Base-by-base conservation (phyloP, 352 stramenopile species). In the Globisporangium spiculum region DNA sequence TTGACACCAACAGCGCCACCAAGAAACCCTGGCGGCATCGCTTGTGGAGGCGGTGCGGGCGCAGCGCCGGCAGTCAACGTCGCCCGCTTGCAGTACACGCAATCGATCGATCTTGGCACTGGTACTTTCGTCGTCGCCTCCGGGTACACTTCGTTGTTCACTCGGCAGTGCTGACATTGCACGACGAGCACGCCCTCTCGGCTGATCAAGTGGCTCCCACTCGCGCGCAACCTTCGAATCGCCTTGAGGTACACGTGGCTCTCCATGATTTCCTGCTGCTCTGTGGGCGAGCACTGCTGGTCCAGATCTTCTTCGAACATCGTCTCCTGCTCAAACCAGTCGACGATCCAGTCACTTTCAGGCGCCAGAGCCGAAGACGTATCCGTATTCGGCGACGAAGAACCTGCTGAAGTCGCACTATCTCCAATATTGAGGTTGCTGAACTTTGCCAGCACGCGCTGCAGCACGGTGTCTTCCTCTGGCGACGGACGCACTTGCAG, bases 291-390 rank as follows among this genome's bases (percentile, higher is more conserved):
- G 69, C 86, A 94, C 62, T 90, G 79, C 67, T 94, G 83, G 69
- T 96, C 85, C 63, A 93, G 54, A 34, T 92, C 86, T 76, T 96
- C 88, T 80, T 96, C 88, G 65, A 96, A 96, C 88, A 96, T 96
- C 4, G 86, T 94, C 67, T 96, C 88, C 76, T 96, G 88, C 75
- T 96, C 88, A 32, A 93, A 96, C 81, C 86, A 94, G 57, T 94
- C 88, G 34, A 93, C 73, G 58, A 94, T 89, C 62, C 84, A 92
- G 27, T 61, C 61, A 18, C 69, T 52, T 1, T 63, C 55, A 0
- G 38, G 30, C 16, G 34, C 4, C 7, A 22, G 36, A 1, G 38
- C 50, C 26, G 59, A 62, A 4, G 58, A 36, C 3, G 58, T 59
- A 14, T 65, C 65, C 1, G 65, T 70, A 30, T 65, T 52, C 4